Conservation (phyloP, 108 stramenopile genomes). For the Seminavis robusta region DNA sequence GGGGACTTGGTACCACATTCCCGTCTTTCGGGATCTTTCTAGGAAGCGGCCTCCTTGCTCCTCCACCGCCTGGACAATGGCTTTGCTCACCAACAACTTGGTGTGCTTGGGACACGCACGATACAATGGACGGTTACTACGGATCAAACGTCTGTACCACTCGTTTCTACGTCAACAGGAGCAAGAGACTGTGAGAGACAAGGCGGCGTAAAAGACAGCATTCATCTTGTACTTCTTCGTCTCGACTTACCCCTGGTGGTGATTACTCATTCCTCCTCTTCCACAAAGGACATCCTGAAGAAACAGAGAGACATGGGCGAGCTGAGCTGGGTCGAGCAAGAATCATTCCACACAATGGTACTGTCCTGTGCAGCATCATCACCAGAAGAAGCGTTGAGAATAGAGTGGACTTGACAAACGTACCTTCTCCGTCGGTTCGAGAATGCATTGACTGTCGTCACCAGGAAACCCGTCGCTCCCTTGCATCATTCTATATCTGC, state of each 20-base stretch:
- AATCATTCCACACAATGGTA: no score
- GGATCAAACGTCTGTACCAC: conserved; percentile 30
- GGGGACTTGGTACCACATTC: conserved; percentile 43
- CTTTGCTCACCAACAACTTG: conserved; percentile 56
- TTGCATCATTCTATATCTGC: no score
- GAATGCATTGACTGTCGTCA: no score
- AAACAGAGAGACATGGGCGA: background rate
- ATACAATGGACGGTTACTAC: conserved; percentile 43
- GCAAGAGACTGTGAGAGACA: background rate
- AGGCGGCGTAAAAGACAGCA: background rate
- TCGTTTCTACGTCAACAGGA: conserved; percentile 1
- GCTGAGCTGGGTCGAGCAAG: no score
- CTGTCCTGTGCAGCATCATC: no score
- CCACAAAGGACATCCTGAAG: conserved; percentile 18
- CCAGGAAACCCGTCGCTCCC: no score
- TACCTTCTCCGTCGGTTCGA: no score
- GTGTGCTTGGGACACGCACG: conserved; percentile 49
- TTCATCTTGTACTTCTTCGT: background rate
- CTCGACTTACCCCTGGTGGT: conserved; percentile 1
- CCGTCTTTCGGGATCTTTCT: conserved; percentile 30
- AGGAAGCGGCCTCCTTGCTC: conserved; percentile 58
- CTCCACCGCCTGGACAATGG: conserved; percentile 54
- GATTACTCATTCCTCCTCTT: conserved; percentile 14
- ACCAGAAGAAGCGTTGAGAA: no score
- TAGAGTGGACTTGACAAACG: no score